These are phyloP conservation scores for Symbiodinium natans DNA, from an alignment of 73 alveolate genomes.

Conservation along the genomic window DNA sequence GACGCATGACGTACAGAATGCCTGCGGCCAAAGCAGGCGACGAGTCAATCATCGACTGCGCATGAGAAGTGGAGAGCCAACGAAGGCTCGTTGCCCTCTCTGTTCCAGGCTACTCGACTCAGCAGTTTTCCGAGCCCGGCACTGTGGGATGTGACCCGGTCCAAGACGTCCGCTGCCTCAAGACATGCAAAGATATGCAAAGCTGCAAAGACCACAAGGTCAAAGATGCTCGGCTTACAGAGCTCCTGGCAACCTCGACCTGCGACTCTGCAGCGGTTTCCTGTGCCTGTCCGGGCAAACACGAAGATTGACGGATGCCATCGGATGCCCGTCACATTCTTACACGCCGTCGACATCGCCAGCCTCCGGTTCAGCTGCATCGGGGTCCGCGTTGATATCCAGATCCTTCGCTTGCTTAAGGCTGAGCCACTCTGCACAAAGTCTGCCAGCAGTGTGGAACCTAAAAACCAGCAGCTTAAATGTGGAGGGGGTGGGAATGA, in stretches of 20 bases:
- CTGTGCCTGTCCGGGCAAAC: not conserved
- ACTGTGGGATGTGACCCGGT: conserved; percentile 71
- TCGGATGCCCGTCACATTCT: not conserved
- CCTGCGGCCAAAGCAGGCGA: not conserved
- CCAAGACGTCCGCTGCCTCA: conserved; percentile 54
- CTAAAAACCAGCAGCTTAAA: no score
- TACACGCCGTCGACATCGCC: not conserved
- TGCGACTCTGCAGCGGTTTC: not conserved
- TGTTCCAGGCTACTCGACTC: no score
- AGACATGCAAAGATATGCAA: not conserved
- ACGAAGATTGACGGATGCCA: not conserved
- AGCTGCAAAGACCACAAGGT: no score
- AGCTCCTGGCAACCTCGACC: conserved; percentile 12
- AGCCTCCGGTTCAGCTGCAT: not conserved
- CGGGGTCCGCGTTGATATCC: not conserved
- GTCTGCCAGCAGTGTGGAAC: not conserved
- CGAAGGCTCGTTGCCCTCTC: no score
- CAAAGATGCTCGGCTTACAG: no score
- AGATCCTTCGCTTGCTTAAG: not conserved
- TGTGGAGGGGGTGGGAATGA: no score
- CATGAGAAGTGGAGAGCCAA: no score
- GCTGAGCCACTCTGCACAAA: not conserved
- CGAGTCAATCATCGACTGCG: not conserved
- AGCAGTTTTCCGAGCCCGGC: not conserved
- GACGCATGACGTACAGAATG: conserved; percentile 93